phyloP scores from a whole-genome alignment of 2,329 filamentous ascomycete genomes.

The Capronia coronata region DNA sequence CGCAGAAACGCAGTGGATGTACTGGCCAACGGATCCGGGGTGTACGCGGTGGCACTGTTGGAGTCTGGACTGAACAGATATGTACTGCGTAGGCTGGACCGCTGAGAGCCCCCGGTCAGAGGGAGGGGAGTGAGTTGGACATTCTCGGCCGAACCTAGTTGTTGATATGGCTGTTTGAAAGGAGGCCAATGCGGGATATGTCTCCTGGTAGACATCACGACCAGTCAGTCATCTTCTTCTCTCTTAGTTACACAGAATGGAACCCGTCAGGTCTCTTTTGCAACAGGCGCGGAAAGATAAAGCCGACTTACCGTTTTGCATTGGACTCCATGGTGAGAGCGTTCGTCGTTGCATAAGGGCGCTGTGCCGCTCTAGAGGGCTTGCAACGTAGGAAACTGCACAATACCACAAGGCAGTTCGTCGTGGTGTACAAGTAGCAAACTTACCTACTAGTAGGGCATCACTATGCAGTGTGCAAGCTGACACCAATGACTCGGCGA shows the following conservation, averaged over 20 bases:
- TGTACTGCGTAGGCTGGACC: conserved; percentile 14
- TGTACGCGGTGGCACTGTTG: conserved; percentile 21
- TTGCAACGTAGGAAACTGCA: too few relatives aligned
- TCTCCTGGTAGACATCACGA: conserved; percentile 12
- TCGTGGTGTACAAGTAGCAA: not conserved
- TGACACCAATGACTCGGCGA: not conserved
- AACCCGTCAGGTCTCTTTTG: too few relatives aligned
- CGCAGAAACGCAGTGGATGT: conserved; percentile 15
- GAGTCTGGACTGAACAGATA: conserved; percentile 22
- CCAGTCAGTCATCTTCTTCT: too few relatives aligned
- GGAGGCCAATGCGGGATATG: conserved; percentile 21
- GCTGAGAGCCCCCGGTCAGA: conserved; percentile 10
- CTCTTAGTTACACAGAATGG: conserved; percentile 6
- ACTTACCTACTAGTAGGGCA: conserved; percentile 1
- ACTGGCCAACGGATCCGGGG: conserved; percentile 16
- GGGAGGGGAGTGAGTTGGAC: conserved; percentile 21
- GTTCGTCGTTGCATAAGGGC: conserved; percentile 5
- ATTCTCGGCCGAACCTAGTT: conserved; percentile 21
- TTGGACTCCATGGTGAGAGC: conserved; percentile 13
- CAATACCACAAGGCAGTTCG: too few relatives aligned
- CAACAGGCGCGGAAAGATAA: too few relatives aligned
- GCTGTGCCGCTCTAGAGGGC: too few relatives aligned
- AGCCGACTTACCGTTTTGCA: conserved; percentile 16
- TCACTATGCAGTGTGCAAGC: not conserved
- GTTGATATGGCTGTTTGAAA: conserved; percentile 26